Base-by-base conservation (phyloP, 176 grass and related monocot species). In the Phoenix roebelenii region DNA sequence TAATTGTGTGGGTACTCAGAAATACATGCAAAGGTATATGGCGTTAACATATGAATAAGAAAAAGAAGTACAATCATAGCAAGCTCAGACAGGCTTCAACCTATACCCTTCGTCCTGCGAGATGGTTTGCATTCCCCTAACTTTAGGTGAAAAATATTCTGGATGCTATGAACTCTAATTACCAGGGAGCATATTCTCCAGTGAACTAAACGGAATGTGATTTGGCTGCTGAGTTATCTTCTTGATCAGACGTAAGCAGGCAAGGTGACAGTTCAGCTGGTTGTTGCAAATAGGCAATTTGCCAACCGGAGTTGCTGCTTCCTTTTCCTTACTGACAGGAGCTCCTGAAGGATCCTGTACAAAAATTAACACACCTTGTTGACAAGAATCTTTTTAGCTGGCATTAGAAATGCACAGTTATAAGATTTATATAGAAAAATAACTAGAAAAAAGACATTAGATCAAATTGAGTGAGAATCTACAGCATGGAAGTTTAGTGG, bases 261-360 rank as follows among this genome's bases (percentile, higher is more conserved):
- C 91, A 0, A 96, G 77, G 65, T 79, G 67, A 44, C 86, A 61
- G 7, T 90, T 75, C 0, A 74, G 23, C 76, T 90, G 74, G 77
- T 82, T 87, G 25, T 89, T 90, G 77, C 74, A 90, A 29, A 74
- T 76, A 0, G 86, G 86, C 52, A 96, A 61, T 54, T 66, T 82
- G 64, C 57, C 74, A 58, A 90, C 74, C 49, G 51, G 77, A 51
- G 88, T 65, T 16, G 72, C 60, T 17, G 60, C n/a, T 67, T 96
- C 91, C 58, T 72, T 96, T 44, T 87, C 91, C 52, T 25, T 80
- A 3, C 69, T 39, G 58, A 96, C 83, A 5, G 83, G 86, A 39
- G 80, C 80, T 39, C 91, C 91, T 3, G 75, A 82, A 54, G 86
- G 86, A 77, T 96, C 86, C 91, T 96, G 73, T 66, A 2, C 24